Evolutionary conservation across 83 land plant genomes (phyloP).

Genomic region (Isoetes engelmannii): DNA sequence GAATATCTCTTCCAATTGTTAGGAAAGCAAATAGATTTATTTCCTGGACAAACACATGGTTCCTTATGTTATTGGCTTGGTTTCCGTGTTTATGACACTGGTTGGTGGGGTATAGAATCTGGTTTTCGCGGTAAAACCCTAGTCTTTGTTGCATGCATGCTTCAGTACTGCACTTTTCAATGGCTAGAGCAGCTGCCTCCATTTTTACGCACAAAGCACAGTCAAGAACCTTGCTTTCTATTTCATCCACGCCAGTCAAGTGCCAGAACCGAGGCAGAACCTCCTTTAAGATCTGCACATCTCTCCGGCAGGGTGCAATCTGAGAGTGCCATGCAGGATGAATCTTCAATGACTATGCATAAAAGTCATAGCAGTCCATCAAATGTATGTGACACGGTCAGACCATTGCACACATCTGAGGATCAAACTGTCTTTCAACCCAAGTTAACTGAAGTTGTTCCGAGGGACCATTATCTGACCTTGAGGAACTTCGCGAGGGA

Average conservation of each 20-base stretch:
- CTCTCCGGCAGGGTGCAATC: no score
- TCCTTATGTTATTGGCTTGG: constrained; percentile 59
- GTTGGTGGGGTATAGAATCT: constrained; percentile 70
- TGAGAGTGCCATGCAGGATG: no score
- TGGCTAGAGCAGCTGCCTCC: constrained; percentile 78
- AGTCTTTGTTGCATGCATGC: constrained; percentile 71
- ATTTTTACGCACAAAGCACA: constrained; percentile 34
- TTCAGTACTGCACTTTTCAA: constrained; percentile 75
- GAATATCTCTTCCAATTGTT: constrained; percentile 91
- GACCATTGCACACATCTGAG: no score
- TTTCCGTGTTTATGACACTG: constrained; percentile 43
- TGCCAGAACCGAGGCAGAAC: no score
- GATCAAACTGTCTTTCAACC: no score
- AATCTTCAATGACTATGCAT: no score
- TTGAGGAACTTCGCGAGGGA: constrained; percentile 40
- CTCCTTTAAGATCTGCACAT: no score
- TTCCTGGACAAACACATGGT: constrained; percentile 73
- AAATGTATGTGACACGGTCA: no score
- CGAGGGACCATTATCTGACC: no score
- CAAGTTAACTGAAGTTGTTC: no score
- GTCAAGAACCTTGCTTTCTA: constrained; percentile 83
- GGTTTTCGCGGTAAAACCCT: constrained; percentile 69
- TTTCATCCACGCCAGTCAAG: constrained; percentile 35
- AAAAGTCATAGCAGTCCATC: no score
- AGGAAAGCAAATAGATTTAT: constrained; percentile 59